Evolutionary conservation across 169 alveolate genomes (phyloP).

Genomic region (Theileria sp.): DNA sequence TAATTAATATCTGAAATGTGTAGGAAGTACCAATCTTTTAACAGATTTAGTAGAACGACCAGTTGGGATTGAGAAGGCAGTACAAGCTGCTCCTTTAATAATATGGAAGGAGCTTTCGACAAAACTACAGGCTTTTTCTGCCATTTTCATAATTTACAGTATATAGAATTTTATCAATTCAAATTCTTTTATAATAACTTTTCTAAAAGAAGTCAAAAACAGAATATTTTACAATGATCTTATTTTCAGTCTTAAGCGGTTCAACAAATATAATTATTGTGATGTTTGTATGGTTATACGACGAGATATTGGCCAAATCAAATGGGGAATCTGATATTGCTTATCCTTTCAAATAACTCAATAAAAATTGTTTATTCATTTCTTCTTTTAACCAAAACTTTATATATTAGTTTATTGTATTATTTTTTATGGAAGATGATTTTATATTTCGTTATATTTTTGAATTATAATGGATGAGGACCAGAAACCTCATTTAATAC

Average conservation of each 20-base stretch:
- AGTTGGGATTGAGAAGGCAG: conserved; percentile 76
- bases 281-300: not conserved
- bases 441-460: no score
- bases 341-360: not conserved
- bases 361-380: not conserved
- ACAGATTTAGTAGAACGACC: conserved; percentile 75
- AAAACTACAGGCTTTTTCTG: conserved; percentile 52
- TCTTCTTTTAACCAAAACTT: no score
- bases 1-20: not conserved
- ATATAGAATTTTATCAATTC: not conserved
- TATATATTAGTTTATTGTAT: no score
- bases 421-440: not conserved
- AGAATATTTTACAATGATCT: not conserved
- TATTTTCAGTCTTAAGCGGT: not conserved
- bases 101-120: conserved; percentile 78
- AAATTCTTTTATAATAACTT: not conserved
- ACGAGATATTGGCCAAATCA: not conserved
- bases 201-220: not conserved
- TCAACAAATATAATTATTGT: not conserved
- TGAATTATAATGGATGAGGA: not conserved
- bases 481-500: conserved; percentile 18
- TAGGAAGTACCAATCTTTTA: conserved; percentile 47
- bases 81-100: conserved; percentile 79
- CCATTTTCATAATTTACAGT: conserved; percentile 32
- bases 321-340: not conserved